Percentiles rank a stretch among this genome's conserved stretches.
These are phyloP conservation scores for Trichoderma koningii DNA, from an alignment of 2,329 filamentous ascomycete genomes.

Conservation along the genomic window DNA sequence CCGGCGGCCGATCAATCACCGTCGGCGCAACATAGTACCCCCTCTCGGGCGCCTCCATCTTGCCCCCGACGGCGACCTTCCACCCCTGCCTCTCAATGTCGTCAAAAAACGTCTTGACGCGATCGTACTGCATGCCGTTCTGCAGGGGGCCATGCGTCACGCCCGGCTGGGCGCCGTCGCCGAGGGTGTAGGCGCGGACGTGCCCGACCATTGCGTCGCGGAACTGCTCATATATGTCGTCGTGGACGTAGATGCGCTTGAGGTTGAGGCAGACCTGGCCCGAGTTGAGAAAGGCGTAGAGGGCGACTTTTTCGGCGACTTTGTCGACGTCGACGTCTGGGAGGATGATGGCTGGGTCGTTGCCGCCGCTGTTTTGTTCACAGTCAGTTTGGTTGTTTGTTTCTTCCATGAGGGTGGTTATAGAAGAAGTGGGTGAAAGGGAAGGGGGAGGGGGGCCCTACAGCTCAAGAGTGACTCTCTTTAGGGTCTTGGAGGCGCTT, in stretches of 20 bases:
- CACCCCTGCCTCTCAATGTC: constrained; percentile 40
- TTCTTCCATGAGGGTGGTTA: too few species aligned
- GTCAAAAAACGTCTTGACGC: constrained; percentile 32
- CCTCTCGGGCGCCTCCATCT: constrained; percentile 55
- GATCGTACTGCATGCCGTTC: constrained; percentile 58
- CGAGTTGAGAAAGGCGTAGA: constrained; percentile 53
- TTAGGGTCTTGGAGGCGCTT: constrained; percentile 63
- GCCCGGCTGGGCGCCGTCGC: constrained; percentile 46
- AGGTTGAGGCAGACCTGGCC: constrained; percentile 62
- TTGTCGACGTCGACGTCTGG: constrained; percentile 53
- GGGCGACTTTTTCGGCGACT: constrained; percentile 35
- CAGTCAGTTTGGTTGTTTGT: too few species aligned
- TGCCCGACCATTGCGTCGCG: constrained; percentile 48
- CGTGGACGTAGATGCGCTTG: constrained; percentile 60
- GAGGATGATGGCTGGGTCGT: constrained; percentile 55
- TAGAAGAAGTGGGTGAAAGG: too few species aligned
- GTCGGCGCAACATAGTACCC: constrained; percentile 88
- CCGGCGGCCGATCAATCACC: constrained; percentile 39
- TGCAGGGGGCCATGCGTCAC: constrained; percentile 57
- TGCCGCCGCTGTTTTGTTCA: constrained; percentile 56
- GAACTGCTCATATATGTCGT: constrained; percentile 58
- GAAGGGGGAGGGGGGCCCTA: not conserved
- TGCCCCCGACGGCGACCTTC: constrained; percentile 41
- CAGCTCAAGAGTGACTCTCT: constrained; percentile 67
- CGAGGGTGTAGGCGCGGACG: constrained; percentile 43